Evolutionary conservation across 2,329 filamentous ascomycete genomes (phyloP), one percentile per base, ranked within the genome.

Genomic region (Colletotrichum tropicicola): DNA sequence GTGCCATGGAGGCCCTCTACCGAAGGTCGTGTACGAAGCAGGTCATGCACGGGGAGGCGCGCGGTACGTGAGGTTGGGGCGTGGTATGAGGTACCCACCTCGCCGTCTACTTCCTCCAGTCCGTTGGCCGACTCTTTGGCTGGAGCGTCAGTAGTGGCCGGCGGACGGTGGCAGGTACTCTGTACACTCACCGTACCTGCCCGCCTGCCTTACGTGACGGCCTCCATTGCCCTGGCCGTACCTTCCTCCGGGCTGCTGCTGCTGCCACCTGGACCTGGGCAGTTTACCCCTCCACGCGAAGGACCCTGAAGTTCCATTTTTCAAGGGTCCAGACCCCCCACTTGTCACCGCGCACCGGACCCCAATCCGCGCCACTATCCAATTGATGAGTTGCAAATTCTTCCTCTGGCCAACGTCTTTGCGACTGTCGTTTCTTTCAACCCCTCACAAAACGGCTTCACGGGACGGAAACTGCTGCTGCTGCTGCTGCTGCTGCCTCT

Each of bases 291-390:
- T 65, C 60, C 61, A 61, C 56, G 56, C 41, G 13, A 47, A 54
- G 57, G 61, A 65, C 61, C 61, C 61, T 65, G 61, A 65, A 65
- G 61, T 65, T 64, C 61, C 61, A 65, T 48, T 61, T 65, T 65
- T 60, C 61, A 65, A 65, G 61, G 61, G 61, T 65, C 61, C 48
- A 65, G 61, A 28, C 21, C 32, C 56, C 61, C 61, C 61, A 65
- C 61, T 65, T 65, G 48, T 55, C 48, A 49, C 25, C 48, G 49
- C 61, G 21, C 61, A 65, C 61, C 41, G 44, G 43, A 65, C 56
- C 23, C 48, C 56, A 59, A 61, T 65, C 61, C 61, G 43, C 48
- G 41, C 27, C 56, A 60, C 52, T 60, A 49, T 54, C 61, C 61
- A 37, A 65, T 65, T 43, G 60, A 54, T 37, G 56, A 43, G 48